Conservation (phyloP, 1,139 yeast genomes). For the Protomyces arabidopsidicola region DNA sequence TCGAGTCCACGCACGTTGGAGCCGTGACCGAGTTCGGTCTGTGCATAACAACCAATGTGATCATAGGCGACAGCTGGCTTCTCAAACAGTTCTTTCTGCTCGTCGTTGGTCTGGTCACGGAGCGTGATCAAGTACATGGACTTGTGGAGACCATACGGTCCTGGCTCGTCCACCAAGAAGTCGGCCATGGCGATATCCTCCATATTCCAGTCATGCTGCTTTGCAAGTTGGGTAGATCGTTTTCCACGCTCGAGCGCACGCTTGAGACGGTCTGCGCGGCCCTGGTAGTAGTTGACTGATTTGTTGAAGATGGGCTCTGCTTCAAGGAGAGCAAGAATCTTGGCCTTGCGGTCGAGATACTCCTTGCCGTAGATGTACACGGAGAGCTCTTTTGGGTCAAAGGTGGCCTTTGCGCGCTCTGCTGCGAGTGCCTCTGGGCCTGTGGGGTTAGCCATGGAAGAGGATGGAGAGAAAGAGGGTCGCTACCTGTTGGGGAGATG, state of each 20-base stretch:
- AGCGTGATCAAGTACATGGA: constrained; percentile 26
- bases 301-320: constrained; percentile 24
- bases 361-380: constrained; percentile 23
- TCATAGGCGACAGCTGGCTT: constrained; percentile 20
- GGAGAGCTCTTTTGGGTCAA: constrained; percentile 15
- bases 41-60: constrained; percentile 70
- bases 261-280: constrained; percentile 24
- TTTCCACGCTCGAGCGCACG: constrained; percentile 25
- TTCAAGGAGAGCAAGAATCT: constrained; percentile 13
- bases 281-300: constrained; percentile 21
- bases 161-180: constrained; percentile 23
- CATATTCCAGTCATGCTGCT: constrained; percentile 13
- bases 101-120: constrained; percentile 24
- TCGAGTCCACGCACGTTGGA: constrained; percentile 89
- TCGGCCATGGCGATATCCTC: constrained; percentile 28
- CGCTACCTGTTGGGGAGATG: constrained; percentile 1
- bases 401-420: constrained; percentile 26
- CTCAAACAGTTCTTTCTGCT: constrained; percentile 15
- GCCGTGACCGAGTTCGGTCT: constrained; percentile 94
- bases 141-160: constrained; percentile 28
- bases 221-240: constrained; percentile 24
- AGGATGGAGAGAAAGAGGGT: neutral
- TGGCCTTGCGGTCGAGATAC: constrained; percentile 12
- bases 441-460: neutral
- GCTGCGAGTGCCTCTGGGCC: constrained; percentile 17